Percentiles rank a stretch among this genome's conserved stretches.
These are phyloP conservation scores for Kondoa subrosea DNA, from an alignment of 768 basidiomycete species.

Conservation along the genomic window DNA sequence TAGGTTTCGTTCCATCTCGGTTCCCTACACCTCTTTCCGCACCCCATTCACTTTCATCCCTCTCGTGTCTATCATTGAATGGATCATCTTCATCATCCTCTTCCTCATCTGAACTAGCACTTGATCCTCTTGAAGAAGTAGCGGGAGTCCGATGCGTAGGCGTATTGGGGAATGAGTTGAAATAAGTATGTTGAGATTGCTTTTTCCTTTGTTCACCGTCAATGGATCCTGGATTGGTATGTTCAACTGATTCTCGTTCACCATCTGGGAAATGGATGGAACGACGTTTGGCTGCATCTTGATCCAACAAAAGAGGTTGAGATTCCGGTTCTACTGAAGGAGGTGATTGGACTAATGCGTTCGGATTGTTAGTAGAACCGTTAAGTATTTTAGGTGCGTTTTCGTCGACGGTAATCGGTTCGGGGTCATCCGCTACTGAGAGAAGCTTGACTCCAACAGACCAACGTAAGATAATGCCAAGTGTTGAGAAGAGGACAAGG, in stretches of 20 bases:
- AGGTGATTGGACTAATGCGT: constrained; percentile 10
- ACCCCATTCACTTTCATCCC: constrained; percentile 15
- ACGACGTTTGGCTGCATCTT: neutral
- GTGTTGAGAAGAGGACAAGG: constrained; percentile 76
- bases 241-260: constrained; percentile 8
- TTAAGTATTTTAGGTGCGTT: neutral
- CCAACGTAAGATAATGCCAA: constrained; percentile 65
- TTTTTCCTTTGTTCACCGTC: constrained; percentile 14
- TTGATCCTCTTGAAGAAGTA: constrained; percentile 4
- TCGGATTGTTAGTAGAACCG: neutral
- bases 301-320: constrained; percentile 9
- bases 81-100: constrained; percentile 18
- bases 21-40: constrained; percentile 17
- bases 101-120: constrained; percentile 7
- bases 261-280: constrained; percentile 13
- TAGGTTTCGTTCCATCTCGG: neutral
- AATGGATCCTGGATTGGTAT: neutral
- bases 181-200: neutral
- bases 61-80: constrained; percentile 10
- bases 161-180: constrained; percentile 28
- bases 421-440: constrained; percentile 46
- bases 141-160: constrained; percentile 17
- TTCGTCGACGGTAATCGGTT: neutral
- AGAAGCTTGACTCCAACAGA: constrained; percentile 77
- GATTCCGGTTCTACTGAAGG: constrained; percentile 1